Evolutionary conservation across 2,329 filamentous ascomycete genomes (phyloP).

Genomic region (Diplodia corticola): DNA sequence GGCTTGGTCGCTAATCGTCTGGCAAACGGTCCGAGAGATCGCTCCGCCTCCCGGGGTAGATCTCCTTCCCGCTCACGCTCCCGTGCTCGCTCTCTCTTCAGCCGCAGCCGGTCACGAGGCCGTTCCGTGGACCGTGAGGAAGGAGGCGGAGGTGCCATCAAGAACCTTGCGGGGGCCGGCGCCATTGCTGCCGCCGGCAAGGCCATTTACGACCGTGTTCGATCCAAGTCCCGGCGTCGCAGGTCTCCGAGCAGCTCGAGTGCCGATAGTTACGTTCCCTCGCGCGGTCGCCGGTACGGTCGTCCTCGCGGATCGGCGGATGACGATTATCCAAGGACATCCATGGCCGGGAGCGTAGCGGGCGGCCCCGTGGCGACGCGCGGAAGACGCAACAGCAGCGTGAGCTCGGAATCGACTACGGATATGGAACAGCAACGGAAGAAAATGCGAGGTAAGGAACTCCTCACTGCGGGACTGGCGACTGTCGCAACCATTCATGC

Average conservation of each 20-base stretch:
- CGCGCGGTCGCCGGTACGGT: slow-evolving; percentile 44
- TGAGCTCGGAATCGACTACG: slow-evolving; percentile 57
- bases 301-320: neutral
- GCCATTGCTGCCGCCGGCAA: slow-evolving; percentile 54
- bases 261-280: slow-evolving; percentile 55
- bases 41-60: slow-evolving; percentile 59
- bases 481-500: slow-evolving; percentile 70
- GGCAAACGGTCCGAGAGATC: slow-evolving; percentile 74
- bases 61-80: slow-evolving; percentile 61
- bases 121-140: slow-evolving; percentile 53
- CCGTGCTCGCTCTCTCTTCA: slow-evolving; percentile 54
- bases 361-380: slow-evolving; percentile 35
- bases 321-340: neutral
- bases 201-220: slow-evolving; percentile 56
- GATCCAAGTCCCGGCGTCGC: slow-evolving; percentile 52
- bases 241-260: slow-evolving; percentile 49
- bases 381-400: slow-evolving; percentile 35
- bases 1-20: slow-evolving; percentile 84
- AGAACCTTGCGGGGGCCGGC: slow-evolving; percentile 51
- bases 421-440: slow-evolving; percentile 64
- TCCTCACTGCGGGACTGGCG: slow-evolving; percentile 65
- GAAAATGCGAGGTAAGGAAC: slow-evolving; percentile 66
- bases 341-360: slow-evolving; percentile 22
- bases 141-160: slow-evolving; percentile 49
- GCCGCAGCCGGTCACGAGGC: slow-evolving; percentile 49